Evolutionary conservation across 2,329 filamentous ascomycete species (phyloP), one percentile per base, ranked within the genome.

Genomic region (Cladosporium velox): DNA sequence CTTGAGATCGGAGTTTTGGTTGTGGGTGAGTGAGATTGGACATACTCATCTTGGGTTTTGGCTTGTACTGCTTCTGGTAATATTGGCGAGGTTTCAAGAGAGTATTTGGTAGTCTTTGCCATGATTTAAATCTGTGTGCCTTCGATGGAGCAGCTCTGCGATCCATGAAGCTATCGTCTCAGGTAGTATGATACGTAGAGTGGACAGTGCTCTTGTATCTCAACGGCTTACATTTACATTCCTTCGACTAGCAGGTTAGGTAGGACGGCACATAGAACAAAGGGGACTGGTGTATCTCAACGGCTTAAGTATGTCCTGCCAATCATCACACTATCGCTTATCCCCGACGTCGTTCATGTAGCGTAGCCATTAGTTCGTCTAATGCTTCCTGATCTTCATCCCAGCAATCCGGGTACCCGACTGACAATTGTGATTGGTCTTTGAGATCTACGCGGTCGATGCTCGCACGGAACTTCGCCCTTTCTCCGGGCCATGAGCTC

Each of bases 361-460:
- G 38, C n/a, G 30, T 30, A 7, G 28, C 4, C 12, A 64, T 6
- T 4, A 64, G 47, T 34, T 64, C 54, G 6, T 64, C 38, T 5
- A 66, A 41, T 12, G 65, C 65, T 8, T 44, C 32, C 26, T 38
- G 15, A 26, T 66, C 65, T 21, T 63, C 26, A 2, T 58, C 52
- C 28, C 55, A 44, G 21, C 52, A 63, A 18, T 59, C 38, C 24
- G 65, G 65, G 12, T 49, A 47, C n/a, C n/a, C n/a, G 10, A 47
- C n/a, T 1, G 41, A 11, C 41, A 47, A 21, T 11, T 21, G 4
- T 15, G 8, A 18, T 3, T 24, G n/a, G 14, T 47, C 41, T 5
- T 7, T 44, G 0, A 3, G 38, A 15, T 44, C 38, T 4, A 18
- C 38, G 18, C 38, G 7, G 5, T 54, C 47, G 12, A 32, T 6